These are phyloP conservation scores for Penicillium sp. DNA, from an alignment of 2,329 filamentous ascomycete genomes.

Conservation along the genomic window DNA sequence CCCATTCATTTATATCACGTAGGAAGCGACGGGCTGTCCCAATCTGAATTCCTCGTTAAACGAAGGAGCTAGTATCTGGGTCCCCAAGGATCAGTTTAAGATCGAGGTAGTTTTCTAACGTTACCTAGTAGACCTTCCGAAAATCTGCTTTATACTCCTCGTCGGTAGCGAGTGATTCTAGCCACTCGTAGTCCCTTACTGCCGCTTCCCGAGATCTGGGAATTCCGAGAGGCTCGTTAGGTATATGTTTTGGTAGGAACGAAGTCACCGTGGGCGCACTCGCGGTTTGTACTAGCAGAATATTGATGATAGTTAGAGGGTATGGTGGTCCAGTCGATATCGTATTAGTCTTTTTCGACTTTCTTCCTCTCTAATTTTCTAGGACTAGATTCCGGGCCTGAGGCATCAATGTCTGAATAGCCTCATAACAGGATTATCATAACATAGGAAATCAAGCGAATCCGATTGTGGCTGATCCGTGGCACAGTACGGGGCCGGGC, in stretches of 20 bases:
- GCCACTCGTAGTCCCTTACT: conserved; percentile 26
- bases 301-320: conserved; percentile 22
- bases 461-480: background rate
- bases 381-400: conserved; percentile 23
- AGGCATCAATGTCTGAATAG: too few species aligned
- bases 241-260: conserved; percentile 11
- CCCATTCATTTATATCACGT: conserved; percentile 25
- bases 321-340: conserved; percentile 17
- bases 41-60: conserved; percentile 22
- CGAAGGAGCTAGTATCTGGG: conserved; percentile 23
- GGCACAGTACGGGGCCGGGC: conserved; percentile 21
- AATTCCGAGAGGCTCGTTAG: conserved; percentile 16
- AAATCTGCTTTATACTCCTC: conserved; percentile 28
- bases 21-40: conserved; percentile 25
- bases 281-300: conserved; percentile 15
- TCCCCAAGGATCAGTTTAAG: conserved; percentile 26
- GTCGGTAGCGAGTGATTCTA: conserved; percentile 24
- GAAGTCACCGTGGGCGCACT: conserved; percentile 17
- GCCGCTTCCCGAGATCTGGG: conserved; percentile 22
- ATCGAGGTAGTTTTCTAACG: conserved; percentile 25
- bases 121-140: conserved; percentile 21
- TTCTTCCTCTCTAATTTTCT: conserved; percentile 18
- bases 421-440: too few species aligned
- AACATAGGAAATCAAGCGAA: too few species aligned
- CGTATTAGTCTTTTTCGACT: conserved; percentile 8